Evolutionary conservation across 2,329 filamentous ascomycete species (phyloP).

Genomic region (Lasiodiplodia gonubiensis): DNA sequence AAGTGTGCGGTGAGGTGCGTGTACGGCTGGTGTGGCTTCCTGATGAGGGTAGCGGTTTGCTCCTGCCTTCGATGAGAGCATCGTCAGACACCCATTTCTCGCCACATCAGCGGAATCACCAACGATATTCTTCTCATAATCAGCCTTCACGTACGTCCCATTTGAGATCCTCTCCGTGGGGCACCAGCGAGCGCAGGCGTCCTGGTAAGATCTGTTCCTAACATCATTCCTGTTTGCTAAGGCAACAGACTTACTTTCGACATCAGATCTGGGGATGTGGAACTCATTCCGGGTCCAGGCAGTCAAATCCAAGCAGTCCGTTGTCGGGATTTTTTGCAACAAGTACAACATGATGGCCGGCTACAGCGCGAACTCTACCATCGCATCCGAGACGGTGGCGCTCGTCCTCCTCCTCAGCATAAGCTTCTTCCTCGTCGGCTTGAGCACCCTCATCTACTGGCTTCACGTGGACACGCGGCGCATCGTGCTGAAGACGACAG

Average conservation of each 20-base stretch:
- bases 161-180: background rate
- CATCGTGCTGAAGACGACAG: no score
- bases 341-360: no score
- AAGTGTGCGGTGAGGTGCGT: no score
- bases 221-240: background rate
- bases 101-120: background rate
- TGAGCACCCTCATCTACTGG: no score
- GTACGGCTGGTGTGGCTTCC: background rate
- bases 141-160: background rate
- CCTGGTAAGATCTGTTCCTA: background rate
- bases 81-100: background rate
- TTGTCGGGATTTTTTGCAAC: accelerated
- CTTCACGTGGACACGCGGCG: no score
- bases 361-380: no score
- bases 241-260: background rate
- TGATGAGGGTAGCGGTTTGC: background rate
- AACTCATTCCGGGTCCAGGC: no score
- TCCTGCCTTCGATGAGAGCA: background rate
- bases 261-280: no score
- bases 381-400: no score
- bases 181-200: background rate
- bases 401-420: no score
- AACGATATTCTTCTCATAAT: background rate
- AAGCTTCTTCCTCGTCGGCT: no score
- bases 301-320: no score